A percentile compares a stretch with the other conserved stretches of the same genome.
phyloP scores from a whole-genome alignment of 345 rosid genomes.

The Heritiera fomes region DNA sequence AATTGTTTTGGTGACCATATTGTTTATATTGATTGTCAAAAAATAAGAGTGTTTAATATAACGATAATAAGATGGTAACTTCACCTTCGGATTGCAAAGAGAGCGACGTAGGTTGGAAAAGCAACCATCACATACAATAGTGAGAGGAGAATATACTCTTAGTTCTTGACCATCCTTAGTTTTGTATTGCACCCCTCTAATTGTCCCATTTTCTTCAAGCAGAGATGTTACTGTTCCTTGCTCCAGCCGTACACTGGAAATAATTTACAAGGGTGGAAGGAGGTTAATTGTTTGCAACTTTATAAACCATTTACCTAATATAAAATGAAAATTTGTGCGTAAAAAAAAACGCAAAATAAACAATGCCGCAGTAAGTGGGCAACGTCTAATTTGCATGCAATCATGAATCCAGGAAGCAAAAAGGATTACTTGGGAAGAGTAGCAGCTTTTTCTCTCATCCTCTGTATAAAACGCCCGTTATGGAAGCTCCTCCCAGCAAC shows the following conservation, averaged over 20 bases:
- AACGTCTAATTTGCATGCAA: background rate
- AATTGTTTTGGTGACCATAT: background rate
- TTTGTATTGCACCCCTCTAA: conserved; percentile 56
- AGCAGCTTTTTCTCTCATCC: conserved; percentile 58
- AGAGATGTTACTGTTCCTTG: conserved; percentile 57
- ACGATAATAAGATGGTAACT: background rate
- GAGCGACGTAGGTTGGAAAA: conserved; percentile 56
- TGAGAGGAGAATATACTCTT: conserved; percentile 49
- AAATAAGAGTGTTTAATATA: background rate
- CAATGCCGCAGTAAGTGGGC: background rate
- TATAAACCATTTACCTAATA: background rate
- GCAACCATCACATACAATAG: conserved; percentile 64
- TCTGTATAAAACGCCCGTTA: conserved; percentile 53
- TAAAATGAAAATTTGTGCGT: background rate
- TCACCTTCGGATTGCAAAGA: conserved; percentile 62
- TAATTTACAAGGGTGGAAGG: conserved; percentile 5
- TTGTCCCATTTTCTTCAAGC: conserved; percentile 49
- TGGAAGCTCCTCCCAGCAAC: conserved; percentile 55
- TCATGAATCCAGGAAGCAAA: background rate
- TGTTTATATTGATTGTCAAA: background rate
- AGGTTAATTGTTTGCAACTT: background rate
- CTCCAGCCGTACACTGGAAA: conserved; percentile 43
- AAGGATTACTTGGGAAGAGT: conserved; percentile 40
- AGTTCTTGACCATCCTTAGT: conserved; percentile 49
- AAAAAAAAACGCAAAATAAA: background rate